Percentiles rank a stretch among this genome's conserved stretches.
Evolutionary conservation across 768 basidiomycete genomes (phyloP).

Genomic region (Coprinopsis strossmayeri): DNA sequence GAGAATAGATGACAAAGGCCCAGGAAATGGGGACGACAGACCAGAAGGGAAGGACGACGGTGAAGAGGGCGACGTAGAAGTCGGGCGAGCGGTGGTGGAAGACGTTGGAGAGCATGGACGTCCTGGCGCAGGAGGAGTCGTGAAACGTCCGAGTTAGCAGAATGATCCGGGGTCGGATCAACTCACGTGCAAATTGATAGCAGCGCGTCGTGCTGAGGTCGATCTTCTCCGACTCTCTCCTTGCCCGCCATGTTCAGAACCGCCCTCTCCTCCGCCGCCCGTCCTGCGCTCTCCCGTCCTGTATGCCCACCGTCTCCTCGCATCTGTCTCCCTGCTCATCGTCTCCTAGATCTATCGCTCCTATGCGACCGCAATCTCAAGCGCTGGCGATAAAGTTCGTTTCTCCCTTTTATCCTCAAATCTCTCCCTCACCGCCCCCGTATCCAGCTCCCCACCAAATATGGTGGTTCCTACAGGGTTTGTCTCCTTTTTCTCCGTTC

Average conservation of each 20-base stretch:
- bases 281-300: conserved; percentile 44
- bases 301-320: conserved; percentile 30
- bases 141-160: no score
- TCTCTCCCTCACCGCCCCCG: conserved; percentile 11
- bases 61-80: conserved; percentile 54
- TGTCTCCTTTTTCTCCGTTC: conserved; percentile 19
- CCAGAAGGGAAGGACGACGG: conserved; percentile 59
- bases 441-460: conserved; percentile 75
- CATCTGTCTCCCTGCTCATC: conserved; percentile 53
- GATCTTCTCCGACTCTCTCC: conserved; percentile 22
- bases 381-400: conserved; percentile 7
- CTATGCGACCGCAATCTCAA: conserved; percentile 2
- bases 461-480: conserved; percentile 90
- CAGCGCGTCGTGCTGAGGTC: conserved; percentile 1
- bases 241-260: conserved; percentile 57
- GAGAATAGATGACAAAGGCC: conserved; percentile 48
- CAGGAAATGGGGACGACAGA: conserved; percentile 58
- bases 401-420: conserved; percentile 7
- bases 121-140: no score
- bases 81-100: conserved; percentile 31
- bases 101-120: no score
- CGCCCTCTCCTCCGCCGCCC: conserved; percentile 49
- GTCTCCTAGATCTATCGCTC: conserved; percentile 16
- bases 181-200: neutral
- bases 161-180: no score